These are phyloP conservation scores for Fusarium miscanthi DNA, from an alignment of 2,329 filamentous ascomycete species.

Conservation along the genomic window DNA sequence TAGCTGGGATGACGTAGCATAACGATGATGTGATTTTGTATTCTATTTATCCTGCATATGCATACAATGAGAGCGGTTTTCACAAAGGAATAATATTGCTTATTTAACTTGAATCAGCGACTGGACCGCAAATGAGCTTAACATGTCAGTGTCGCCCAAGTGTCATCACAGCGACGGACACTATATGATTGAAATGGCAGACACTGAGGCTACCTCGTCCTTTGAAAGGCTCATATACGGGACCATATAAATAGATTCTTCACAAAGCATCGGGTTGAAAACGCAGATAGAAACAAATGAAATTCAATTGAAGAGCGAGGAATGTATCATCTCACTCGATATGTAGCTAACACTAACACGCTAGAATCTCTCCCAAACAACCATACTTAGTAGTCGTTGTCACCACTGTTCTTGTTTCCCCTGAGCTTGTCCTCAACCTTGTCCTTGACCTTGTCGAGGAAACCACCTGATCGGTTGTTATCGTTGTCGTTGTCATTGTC, in stretches of 20 bases:
- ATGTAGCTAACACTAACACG: slow-evolving; percentile 2
- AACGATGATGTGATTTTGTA: background rate
- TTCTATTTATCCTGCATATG: background rate
- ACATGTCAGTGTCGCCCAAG: background rate
- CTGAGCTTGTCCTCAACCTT: slow-evolving; percentile 64
- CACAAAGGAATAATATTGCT: background rate
- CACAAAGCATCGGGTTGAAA: background rate
- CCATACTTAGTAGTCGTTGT: slow-evolving; percentile 39
- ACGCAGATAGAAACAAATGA: background rate
- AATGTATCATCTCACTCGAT: slow-evolving; percentile 7
- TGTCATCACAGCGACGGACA: too few relatives aligned
- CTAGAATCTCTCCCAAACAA: slow-evolving; percentile 2
- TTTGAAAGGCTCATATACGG: too few relatives aligned
- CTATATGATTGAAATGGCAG: background rate
- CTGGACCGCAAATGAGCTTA: too few relatives aligned
- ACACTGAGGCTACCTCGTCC: too few relatives aligned
- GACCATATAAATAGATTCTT: too few relatives aligned
- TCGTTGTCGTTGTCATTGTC: slow-evolving; percentile 2
- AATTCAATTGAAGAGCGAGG: slow-evolving; percentile 12
- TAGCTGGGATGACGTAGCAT: slow-evolving; percentile 21
- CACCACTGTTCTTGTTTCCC: slow-evolving; percentile 51
- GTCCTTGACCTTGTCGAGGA: slow-evolving; percentile 67
- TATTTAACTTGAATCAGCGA: background rate
- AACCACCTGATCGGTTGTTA: slow-evolving; percentile 54
- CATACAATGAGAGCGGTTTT: background rate